A percentile compares a stretch with the other conserved stretches of the same genome.
phyloP scores from a whole-genome alignment of 768 basidiomycete species.

The Suillus occidentalis region DNA sequence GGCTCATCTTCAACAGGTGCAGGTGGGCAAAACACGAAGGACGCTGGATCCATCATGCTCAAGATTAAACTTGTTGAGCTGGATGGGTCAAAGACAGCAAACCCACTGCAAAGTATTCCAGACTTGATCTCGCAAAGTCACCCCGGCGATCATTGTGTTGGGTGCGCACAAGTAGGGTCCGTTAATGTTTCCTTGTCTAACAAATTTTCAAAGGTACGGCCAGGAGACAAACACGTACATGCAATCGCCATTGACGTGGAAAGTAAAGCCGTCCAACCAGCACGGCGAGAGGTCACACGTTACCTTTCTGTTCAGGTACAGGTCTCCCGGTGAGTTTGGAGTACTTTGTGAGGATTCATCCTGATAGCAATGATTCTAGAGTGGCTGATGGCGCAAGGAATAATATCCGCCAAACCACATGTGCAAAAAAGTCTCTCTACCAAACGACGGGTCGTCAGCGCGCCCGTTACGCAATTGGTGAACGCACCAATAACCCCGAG shows the following conservation, averaged over 20 bases:
- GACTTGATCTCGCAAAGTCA: slow-evolving; percentile 34
- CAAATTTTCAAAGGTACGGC: slow-evolving; percentile 46
- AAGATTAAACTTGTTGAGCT: slow-evolving; percentile 43
- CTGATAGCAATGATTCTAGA: slow-evolving; percentile 30
- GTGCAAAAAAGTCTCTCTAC: slow-evolving; percentile 20
- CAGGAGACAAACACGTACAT: slow-evolving; percentile 36
- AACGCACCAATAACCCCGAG: slow-evolving; percentile 10
- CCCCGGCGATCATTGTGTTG: slow-evolving; percentile 44
- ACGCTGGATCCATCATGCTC: slow-evolving; percentile 53
- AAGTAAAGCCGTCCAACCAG: slow-evolving; percentile 47
- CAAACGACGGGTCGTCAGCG: slow-evolving; percentile 42
- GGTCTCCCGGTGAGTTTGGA: slow-evolving; percentile 45
- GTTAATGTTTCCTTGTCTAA: slow-evolving; percentile 8
- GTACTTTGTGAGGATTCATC: neutral
- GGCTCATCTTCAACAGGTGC: slow-evolving; percentile 7
- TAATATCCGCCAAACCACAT: slow-evolving; percentile 33
- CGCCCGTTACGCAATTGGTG: slow-evolving; percentile 28
- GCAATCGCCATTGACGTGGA: slow-evolving; percentile 55
- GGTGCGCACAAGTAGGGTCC: slow-evolving; percentile 35
- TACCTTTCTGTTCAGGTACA: slow-evolving; percentile 68
- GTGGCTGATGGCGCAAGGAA: slow-evolving; percentile 53
- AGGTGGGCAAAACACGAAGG: slow-evolving; percentile 28
- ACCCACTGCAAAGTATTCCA: slow-evolving; percentile 43
- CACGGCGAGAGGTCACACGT: slow-evolving; percentile 47
- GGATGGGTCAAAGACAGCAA: slow-evolving; percentile 37